Conservation (phyloP, 164 flowering plant genomes). For the Hamamelis virginiana region DNA sequence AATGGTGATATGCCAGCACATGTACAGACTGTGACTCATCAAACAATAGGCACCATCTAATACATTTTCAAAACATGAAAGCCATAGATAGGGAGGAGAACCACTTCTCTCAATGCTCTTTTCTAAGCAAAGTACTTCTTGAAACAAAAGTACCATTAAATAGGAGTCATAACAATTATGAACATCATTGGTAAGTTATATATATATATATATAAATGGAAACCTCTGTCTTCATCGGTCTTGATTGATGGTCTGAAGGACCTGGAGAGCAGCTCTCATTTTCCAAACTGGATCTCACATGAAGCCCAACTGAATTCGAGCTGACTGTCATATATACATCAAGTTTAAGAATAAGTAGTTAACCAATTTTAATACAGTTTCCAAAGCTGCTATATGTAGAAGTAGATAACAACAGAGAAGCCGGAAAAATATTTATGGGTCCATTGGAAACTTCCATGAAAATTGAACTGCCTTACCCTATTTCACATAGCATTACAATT, state of each 20-base stretch:
- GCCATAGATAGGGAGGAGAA: too few species aligned
- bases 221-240: constrained; percentile 30
- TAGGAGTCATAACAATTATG: background rate
- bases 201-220: background rate
- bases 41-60: too few species aligned
- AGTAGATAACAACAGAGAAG: background rate
- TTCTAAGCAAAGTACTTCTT: too few species aligned
- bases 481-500: too few species aligned
- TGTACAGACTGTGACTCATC: too few species aligned
- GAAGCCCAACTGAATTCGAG: constrained; percentile 29
- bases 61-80: too few species aligned
- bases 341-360: background rate
- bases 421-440: background rate
- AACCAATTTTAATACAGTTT: background rate
- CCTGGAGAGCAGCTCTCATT: constrained; percentile 28
- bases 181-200: background rate
- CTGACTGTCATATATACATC: constrained; percentile 24
- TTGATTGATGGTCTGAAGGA: constrained; percentile 31
- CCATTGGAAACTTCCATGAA: too few species aligned
- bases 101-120: too few species aligned
- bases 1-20: too few species aligned
- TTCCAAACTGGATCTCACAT: constrained; percentile 47
- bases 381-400: background rate
- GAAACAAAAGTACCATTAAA: too few species aligned
- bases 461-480: too few species aligned